Evolutionary conservation across 1,284 basidiomycete species (phyloP), one percentile per base, ranked within the genome.

Genomic region (Garcileccinum viscosum): DNA sequence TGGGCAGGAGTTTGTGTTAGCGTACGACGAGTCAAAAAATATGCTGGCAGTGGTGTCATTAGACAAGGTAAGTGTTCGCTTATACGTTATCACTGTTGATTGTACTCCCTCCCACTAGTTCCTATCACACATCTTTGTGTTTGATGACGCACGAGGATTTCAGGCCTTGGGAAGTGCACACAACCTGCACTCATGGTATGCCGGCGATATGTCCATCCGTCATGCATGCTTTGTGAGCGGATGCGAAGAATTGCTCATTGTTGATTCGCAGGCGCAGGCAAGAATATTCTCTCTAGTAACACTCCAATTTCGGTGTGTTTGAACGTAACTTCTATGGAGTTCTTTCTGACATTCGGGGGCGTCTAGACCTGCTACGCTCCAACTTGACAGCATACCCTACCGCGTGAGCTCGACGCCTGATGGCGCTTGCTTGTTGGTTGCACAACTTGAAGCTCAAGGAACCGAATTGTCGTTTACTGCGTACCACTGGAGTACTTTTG

Each of bases 401-500:
- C n/a, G n/a, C n/a, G n/a, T n/a, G n/a, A n/a, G n/a, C n/a, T n/a
- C n/a, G n/a, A n/a, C n/a, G n/a, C n/a, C n/a, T n/a, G 89, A 90
- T 60, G 87, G 87, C 0, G 83, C 88, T 2, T 89, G 87, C 70
- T 80, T 90, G 38, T 69, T 89, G 42, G 68, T 80, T 4, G 74
- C 82, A n/a, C 6, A 76, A 76, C 27, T 63, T 67, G 9, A 68
- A 76, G n/a, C n/a, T n/a, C n/a, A n/a, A n/a, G n/a, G n/a, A n/a
- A n/a, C n/a, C n/a, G n/a, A n/a, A n/a, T n/a, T 32, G 76, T 73
- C n/a, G 64, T 70, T 7, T 69, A 76, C 76, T 5, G 84, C 85
- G 7, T 87, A 86, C 72, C 89, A 90, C 68, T 88, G 86, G 86
- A 79, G 78, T 3, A 88, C 86, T 0, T 89, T 90, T 71, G 88